Evolutionary conservation across 352 stramenopile species (phyloP).

Genomic region (Globisporangium carolinianum): DNA sequence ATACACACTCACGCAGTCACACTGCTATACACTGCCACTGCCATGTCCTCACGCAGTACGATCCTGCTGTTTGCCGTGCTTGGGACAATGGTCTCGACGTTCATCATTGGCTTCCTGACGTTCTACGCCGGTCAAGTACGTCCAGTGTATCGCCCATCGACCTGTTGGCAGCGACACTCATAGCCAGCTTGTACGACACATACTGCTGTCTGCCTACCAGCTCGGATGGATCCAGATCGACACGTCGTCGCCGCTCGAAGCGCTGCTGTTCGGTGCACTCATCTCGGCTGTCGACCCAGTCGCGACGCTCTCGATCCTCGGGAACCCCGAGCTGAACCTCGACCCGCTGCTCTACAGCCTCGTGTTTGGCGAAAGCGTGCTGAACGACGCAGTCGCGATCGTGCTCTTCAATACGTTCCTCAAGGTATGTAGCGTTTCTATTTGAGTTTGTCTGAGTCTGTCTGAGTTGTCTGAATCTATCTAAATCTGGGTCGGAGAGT

Average conservation of each 20-base stretch:
- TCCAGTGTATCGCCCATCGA: background rate
- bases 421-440: constrained; percentile 51
- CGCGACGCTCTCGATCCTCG: constrained; percentile 94
- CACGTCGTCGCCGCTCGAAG: constrained; percentile 90
- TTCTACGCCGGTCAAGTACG: constrained; percentile 74
- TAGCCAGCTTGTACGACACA: background rate
- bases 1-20: no score
- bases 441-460: background rate
- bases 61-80: constrained; percentile 94
- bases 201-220: constrained; percentile 14
- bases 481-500: no score
- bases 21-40: no score
- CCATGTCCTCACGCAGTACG: constrained; percentile 35
- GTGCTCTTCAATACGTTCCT: constrained; percentile 96
- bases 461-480: background rate
- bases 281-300: constrained; percentile 96
- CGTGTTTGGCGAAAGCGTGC: constrained; percentile 95
- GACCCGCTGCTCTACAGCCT: constrained; percentile 87
- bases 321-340: constrained; percentile 88
- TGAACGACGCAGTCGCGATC: constrained; percentile 98
- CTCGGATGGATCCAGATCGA: constrained; percentile 84
- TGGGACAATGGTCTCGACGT: constrained; percentile 94
- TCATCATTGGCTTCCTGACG: constrained; percentile 93
- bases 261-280: constrained; percentile 92
- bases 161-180: background rate